These are phyloP conservation scores for Pichia exigua DNA, from an alignment of 805 yeast species.

Conservation along the genomic window DNA sequence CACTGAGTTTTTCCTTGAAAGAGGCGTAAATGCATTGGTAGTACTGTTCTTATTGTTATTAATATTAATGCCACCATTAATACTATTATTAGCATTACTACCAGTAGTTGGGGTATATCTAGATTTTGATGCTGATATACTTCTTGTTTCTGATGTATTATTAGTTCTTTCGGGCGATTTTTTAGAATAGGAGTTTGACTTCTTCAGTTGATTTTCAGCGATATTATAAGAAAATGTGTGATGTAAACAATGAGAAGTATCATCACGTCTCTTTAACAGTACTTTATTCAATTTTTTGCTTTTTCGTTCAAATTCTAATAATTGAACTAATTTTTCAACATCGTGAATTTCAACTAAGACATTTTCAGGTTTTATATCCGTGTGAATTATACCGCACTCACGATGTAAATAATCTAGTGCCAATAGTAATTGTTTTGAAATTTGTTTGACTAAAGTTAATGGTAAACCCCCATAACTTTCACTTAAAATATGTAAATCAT, in stretches of 20 bases:
- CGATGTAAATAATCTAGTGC: conserved; percentile 53
- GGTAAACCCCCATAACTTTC: conserved; percentile 49
- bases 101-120: neutral
- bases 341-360: conserved; percentile 47
- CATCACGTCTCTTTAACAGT: conserved; percentile 16
- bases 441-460: conserved; percentile 43
- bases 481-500: conserved; percentile 29
- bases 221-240: neutral
- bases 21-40: neutral
- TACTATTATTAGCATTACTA: neutral
- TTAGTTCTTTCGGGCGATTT: neutral
- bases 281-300: conserved; percentile 18
- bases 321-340: conserved; percentile 41
- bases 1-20: conserved; percentile 14
- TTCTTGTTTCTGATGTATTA: conserved; percentile 1
- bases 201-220: neutral
- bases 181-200: neutral
- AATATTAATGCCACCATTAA: neutral
- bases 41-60: neutral
- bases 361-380: conserved; percentile 74
- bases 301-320: conserved; percentile 32
- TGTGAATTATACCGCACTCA: conserved; percentile 60
- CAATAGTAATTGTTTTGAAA: conserved; percentile 45
- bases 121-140: conserved; percentile 1
- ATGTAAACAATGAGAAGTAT: conserved; percentile 9